phyloP scores from a whole-genome alignment of 345 rosid genomes.

The Populus simonii region DNA sequence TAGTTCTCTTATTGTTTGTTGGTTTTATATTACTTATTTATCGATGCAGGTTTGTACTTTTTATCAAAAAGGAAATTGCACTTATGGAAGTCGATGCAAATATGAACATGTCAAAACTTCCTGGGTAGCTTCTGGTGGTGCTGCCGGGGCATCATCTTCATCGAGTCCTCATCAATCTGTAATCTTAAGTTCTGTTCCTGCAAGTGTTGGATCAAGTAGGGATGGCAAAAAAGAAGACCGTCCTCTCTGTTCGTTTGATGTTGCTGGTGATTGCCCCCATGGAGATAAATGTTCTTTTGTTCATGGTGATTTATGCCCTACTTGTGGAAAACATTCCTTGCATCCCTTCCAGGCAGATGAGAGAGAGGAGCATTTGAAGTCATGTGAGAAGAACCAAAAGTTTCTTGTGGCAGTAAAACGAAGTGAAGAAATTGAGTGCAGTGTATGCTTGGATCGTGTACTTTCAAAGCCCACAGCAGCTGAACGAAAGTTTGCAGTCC shows the following conservation, averaged over 20 bases:
- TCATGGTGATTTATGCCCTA: conserved; percentile 75
- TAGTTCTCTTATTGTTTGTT: background rate
- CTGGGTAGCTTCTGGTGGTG: conserved; percentile 27
- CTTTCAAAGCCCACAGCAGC: conserved; percentile 56
- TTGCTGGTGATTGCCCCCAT: conserved; percentile 63
- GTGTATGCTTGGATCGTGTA: conserved; percentile 71
- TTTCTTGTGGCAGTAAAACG: conserved; percentile 50
- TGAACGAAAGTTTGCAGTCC: conserved; percentile 65
- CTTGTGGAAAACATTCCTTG: conserved; percentile 70
- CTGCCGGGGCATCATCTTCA: conserved; percentile 45
- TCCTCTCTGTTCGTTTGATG: conserved; percentile 67
- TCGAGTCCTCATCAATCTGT: conserved; percentile 35
- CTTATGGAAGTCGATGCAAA: conserved; percentile 74
- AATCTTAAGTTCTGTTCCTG: conserved; percentile 25
- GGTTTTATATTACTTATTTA: background rate
- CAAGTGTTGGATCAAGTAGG: conserved; percentile 19
- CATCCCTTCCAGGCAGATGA: conserved; percentile 72
- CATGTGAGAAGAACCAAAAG: conserved; percentile 60
- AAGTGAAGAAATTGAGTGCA: conserved; percentile 54
- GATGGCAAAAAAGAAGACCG: conserved; percentile 43
- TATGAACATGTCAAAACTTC: conserved; percentile 58
- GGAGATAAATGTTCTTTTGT: conserved; percentile 67
- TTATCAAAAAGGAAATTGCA: conserved; percentile 77
- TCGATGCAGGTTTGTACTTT: conserved; percentile 64
- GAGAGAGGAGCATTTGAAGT: conserved; percentile 59